Conservation (phyloP, 305 asterid species). For the Rubia occidens region DNA sequence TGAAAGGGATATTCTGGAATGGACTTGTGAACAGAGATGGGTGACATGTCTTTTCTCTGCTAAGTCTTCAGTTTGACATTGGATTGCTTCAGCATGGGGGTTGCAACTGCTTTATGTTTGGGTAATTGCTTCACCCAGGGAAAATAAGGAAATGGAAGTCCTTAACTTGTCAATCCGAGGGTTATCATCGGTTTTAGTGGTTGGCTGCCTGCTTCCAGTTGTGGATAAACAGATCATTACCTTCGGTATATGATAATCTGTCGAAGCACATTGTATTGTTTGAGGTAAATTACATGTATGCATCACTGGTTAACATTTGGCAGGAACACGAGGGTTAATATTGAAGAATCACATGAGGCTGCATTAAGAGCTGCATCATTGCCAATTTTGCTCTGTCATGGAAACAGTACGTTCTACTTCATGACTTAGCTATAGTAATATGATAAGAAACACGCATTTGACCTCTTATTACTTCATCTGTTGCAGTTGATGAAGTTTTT, state of each 20-base stretch:
- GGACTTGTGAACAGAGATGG: no score
- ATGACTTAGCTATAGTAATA: background rate
- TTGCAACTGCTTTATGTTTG: constrained; percentile 82
- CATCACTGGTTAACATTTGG: background rate
- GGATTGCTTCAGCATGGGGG: no score
- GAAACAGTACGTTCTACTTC: constrained; percentile 45
- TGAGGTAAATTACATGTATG: background rate
- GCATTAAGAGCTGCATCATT: constrained; percentile 81
- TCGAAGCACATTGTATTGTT: no score
- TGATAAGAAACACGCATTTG: background rate
- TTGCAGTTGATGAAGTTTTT: constrained; percentile 80
- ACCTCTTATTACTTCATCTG: constrained; percentile 10
- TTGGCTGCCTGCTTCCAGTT: constrained; percentile 98
- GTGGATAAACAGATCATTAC: constrained; percentile 1
- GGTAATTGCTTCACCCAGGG: constrained; percentile 89
- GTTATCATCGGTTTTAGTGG: constrained; percentile 80
- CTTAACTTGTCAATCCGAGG: constrained; percentile 65
- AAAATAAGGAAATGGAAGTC: constrained; percentile 67
- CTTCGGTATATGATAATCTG: background rate
- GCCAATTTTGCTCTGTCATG: constrained; percentile 86
- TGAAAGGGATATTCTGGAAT: no score
- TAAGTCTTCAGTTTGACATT: no score
- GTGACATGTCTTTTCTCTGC: no score
- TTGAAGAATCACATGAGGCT: constrained; percentile 78
- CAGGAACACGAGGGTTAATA: constrained; percentile 60